Conservation (phyloP, 176 grass and related monocot genomes). For the Musa beccarii region DNA sequence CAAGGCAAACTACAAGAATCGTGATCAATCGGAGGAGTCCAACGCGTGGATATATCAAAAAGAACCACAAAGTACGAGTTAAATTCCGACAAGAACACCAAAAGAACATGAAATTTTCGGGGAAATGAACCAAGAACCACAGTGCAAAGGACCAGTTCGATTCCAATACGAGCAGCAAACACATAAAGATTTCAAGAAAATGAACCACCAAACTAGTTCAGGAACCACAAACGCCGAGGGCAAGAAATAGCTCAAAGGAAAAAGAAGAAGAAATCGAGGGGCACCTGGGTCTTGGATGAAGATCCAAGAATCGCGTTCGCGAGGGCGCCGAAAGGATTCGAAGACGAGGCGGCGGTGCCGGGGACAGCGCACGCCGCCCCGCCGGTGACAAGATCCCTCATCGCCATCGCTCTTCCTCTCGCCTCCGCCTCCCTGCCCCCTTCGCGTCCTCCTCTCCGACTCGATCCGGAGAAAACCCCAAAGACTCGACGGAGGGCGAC, state of each 20-base stretch:
- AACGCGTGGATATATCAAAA: no score
- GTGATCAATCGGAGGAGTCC: no score
- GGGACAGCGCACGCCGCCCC: slow-evolving; percentile 59
- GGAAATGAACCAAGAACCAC: no score
- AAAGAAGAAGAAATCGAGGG: neutral
- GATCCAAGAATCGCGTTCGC: slow-evolving; percentile 77
- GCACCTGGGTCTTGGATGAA: slow-evolving; percentile 61
- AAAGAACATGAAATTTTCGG: no score
- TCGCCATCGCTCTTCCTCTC: slow-evolving; percentile 46
- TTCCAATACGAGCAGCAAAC: no score
- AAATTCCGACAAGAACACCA: no score
- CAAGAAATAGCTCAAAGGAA: neutral
- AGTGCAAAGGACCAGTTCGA: no score
- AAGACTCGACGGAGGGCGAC: neutral
- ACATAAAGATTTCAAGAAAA: no score
- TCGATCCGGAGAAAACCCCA: neutral
- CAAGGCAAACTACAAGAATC: no score
- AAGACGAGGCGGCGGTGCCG: slow-evolving; percentile 59
- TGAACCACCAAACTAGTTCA: neutral
- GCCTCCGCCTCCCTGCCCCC: neutral
- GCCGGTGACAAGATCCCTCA: slow-evolving; percentile 77
- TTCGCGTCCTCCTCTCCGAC: neutral
- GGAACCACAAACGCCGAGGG: neutral
- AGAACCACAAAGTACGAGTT: no score
- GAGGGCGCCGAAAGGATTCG: slow-evolving; percentile 60